Evolutionary conservation across 352 stramenopile genomes (phyloP).

Genomic region (Globisporangium cederbergense): DNA sequence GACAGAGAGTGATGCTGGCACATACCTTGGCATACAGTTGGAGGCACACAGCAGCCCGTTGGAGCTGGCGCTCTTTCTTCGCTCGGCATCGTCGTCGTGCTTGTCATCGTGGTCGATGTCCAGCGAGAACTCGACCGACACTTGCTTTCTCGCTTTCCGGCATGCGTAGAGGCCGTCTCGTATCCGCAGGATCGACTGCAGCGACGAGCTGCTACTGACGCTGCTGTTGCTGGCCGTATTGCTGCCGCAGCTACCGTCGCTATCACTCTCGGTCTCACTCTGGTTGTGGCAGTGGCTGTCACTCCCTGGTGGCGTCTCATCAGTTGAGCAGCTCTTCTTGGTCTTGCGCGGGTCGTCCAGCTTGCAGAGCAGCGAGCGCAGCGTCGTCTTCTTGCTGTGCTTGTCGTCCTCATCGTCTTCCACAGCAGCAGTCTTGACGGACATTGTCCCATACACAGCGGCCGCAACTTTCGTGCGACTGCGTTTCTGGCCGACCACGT

Average conservation of each 20-base stretch:
- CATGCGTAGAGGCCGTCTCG: constrained; percentile 29
- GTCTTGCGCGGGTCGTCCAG: constrained; percentile 14
- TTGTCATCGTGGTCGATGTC: constrained; percentile 44
- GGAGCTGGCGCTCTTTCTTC: constrained; percentile 12
- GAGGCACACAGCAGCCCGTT: constrained; percentile 29
- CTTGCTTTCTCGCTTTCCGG: constrained; percentile 53
- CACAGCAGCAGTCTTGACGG: constrained; percentile 12
- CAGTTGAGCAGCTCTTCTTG: not conserved
- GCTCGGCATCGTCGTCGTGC: constrained; percentile 28
- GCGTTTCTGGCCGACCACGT: constrained; percentile 21
- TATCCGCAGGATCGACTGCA: constrained; percentile 74
- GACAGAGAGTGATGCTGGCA: not conserved
- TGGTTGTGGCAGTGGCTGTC: constrained; percentile 31
- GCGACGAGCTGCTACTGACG: constrained; percentile 16
- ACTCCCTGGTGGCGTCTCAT: constrained; percentile 6
- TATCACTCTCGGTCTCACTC: constrained; percentile 81
- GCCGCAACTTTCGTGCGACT: constrained; percentile 10
- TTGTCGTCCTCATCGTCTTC: constrained; percentile 9
- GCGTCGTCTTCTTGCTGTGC: constrained; percentile 16
- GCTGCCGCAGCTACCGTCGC: constrained; percentile 50
- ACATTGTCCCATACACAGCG: constrained; percentile 40
- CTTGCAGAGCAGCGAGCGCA: constrained; percentile 19
- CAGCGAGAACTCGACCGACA: constrained; percentile 65
- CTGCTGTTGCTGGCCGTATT: constrained; percentile 17
- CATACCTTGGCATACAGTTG: constrained; percentile 57